Evolutionary conservation across 306 rosid species (phyloP), one percentile per base, ranked within the genome.

Genomic region (Prosopis cineraria): DNA sequence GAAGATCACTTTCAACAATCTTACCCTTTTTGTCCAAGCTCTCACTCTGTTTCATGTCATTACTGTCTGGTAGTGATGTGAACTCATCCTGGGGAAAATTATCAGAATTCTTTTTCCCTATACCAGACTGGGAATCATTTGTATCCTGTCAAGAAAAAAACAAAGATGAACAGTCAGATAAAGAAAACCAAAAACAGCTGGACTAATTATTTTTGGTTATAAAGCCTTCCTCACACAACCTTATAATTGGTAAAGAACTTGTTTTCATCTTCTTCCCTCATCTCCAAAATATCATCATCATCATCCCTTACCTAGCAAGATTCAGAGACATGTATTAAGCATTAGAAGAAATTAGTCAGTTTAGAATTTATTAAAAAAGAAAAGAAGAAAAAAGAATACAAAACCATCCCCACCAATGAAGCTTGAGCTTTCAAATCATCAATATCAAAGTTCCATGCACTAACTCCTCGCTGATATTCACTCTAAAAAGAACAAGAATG

Each of bases 351-450:
- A 41, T 3, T 40, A 59, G 41, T 70, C 50, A 80, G 44, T 30
- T 60, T 60, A 30, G 25, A 52, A 52, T 20, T 55, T n/a, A n/a
- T n/a, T n/a, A n/a, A n/a, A n/a, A n/a, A n/a, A n/a, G 7, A 14
- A 65, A 12, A 29, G 47, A 68, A 24, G 34, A 22, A 68, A 75
- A 59, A 11, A 53, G 36, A 58, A 68, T 63, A 68, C n/a, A 14
- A 72, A 44, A 24, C 7, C 71, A 66, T 53, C 68, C 89, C 81
- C 87, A 96, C 99, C 98, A 88, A 31, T 56, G 99, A 90, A 48
- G 99, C 99, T 84, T 93, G 99, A 59, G 94, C 96, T 89, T 93
- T 96, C 83, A 96, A 88, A 88, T 96, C 99, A 72, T 89, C 96
- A 63, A 96, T 34, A 71, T 96, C 97, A 14, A 96, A 96, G 89